Evolutionary conservation across 371 early-diverging fungal genomes (phyloP).

Genomic region (Actinomucor elegans): DNA sequence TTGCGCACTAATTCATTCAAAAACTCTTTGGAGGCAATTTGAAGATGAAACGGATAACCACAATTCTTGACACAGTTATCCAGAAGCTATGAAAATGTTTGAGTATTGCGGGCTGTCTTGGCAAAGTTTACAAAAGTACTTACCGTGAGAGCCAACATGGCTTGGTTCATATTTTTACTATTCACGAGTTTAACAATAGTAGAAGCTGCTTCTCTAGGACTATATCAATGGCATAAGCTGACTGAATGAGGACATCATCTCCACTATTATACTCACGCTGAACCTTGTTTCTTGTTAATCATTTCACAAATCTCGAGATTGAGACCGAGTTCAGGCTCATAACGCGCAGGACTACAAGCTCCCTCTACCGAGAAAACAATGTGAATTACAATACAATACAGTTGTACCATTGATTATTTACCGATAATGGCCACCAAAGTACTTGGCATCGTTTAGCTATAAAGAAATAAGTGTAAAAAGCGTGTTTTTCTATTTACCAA

Average conservation of each 20-base stretch:
- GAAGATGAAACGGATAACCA: slow-evolving; percentile 95
- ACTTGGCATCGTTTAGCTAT: slow-evolving; percentile 13
- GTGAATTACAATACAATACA: no score
- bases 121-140: neutral
- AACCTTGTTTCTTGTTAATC: slow-evolving; percentile 87
- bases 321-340: slow-evolving; percentile 80
- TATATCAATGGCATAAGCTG: no score
- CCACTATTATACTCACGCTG: slow-evolving; percentile 77
- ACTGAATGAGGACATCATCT: no score
- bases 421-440: slow-evolving; percentile 26
- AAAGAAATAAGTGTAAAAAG: neutral
- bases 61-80: slow-evolving; percentile 98
- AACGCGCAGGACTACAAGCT: slow-evolving; percentile 76
- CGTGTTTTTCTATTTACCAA: no score
- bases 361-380: slow-evolving; percentile 51
- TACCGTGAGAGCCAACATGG: slow-evolving; percentile 80
- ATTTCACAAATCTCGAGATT: slow-evolving; percentile 94
- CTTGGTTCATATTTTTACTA: slow-evolving; percentile 67
- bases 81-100: slow-evolving; percentile 60
- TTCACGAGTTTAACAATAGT: slow-evolving; percentile 81
- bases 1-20: slow-evolving; percentile 92
- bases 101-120: neutral
- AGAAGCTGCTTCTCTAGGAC: slow-evolving; percentile 89
- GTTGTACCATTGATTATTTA: no score
- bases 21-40: slow-evolving; percentile 94